These are phyloP conservation scores for Starmerella asiatica DNA, from an alignment of 805 yeast genomes.

Conservation along the genomic window DNA sequence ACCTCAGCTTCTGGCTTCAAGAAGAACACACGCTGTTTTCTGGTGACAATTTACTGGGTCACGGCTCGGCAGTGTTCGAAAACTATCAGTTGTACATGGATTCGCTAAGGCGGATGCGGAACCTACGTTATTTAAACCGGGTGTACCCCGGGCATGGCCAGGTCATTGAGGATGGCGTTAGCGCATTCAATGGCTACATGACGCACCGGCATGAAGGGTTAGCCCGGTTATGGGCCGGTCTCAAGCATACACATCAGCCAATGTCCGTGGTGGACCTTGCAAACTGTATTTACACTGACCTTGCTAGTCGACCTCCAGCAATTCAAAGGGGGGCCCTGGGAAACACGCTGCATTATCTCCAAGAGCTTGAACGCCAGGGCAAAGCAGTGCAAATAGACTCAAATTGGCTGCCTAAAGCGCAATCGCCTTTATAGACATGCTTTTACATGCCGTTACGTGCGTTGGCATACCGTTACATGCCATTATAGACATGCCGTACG, in stretches of 20 bases:
- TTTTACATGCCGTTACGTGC: no score
- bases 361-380: conserved; percentile 18
- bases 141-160: conserved; percentile 32
- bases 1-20: conserved; percentile 26
- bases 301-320: conserved; percentile 18
- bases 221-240: conserved; percentile 21
- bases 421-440: no score
- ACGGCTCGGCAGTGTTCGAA: conserved; percentile 28
- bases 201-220: conserved; percentile 27
- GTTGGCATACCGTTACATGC: no score
- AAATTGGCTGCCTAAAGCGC: no score
- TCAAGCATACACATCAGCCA: conserved; percentile 11
- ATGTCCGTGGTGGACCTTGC: conserved; percentile 19
- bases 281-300: conserved; percentile 19
- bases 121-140: conserved; percentile 11
- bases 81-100: conserved; percentile 24
- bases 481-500: no score
- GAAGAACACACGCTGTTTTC: conserved; percentile 27
- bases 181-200: conserved; percentile 25
- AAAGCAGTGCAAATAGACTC: neutral
- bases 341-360: conserved; percentile 24
- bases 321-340: conserved; percentile 25
- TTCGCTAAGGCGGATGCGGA: conserved; percentile 23
- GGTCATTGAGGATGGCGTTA: conserved; percentile 23
- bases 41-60: conserved; percentile 31